phyloP scores from a whole-genome alignment of 2,329 filamentous ascomycete genomes.

The Xylaria polymorpha region DNA sequence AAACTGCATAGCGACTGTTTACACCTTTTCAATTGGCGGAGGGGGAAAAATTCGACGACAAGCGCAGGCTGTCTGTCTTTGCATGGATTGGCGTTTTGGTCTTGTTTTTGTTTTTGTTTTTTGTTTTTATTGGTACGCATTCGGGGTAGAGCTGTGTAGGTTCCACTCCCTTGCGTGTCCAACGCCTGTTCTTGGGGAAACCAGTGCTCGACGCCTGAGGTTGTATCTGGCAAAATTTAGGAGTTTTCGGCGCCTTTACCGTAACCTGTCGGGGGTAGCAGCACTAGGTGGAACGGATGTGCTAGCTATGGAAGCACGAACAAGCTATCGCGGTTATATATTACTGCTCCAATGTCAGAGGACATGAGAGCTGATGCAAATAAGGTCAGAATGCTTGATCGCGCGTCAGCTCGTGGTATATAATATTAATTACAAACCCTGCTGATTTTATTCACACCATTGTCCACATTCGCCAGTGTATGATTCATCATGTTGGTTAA shows the following conservation, averaged over 20 bases:
- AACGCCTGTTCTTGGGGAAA: slow-evolving; percentile 17
- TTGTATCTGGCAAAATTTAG: slow-evolving; percentile 36
- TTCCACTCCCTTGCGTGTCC: slow-evolving; percentile 6
- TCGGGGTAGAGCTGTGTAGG: background rate
- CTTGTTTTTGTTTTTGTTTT: slow-evolving; percentile 38
- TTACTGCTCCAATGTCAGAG: slow-evolving; percentile 41
- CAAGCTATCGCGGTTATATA: slow-evolving; percentile 36
- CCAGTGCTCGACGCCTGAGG: slow-evolving; percentile 30
- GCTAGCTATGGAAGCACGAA: slow-evolving; percentile 29
- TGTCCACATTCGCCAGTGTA: background rate
- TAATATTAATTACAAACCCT: slow-evolving; percentile 48
- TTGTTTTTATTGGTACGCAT: slow-evolving; percentile 31
- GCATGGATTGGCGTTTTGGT: slow-evolving; percentile 51
- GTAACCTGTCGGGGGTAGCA: slow-evolving; percentile 20
- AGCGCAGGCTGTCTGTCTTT: slow-evolving; percentile 47
- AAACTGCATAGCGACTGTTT: slow-evolving; percentile 69
- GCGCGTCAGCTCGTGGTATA: slow-evolving; percentile 42
- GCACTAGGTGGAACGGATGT: slow-evolving; percentile 12
- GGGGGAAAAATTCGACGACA: slow-evolving; percentile 45
- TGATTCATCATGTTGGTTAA: background rate
- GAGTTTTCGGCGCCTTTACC: slow-evolving; percentile 41
- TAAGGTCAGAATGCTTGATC: slow-evolving; percentile 34
- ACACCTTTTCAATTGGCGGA: slow-evolving; percentile 46
- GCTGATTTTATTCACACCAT: slow-evolving; percentile 36
- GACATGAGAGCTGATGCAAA: slow-evolving; percentile 41